Evolutionary conservation across 2,329 filamentous ascomycete species (phyloP).

Genomic region (Sclerotinia minor): DNA sequence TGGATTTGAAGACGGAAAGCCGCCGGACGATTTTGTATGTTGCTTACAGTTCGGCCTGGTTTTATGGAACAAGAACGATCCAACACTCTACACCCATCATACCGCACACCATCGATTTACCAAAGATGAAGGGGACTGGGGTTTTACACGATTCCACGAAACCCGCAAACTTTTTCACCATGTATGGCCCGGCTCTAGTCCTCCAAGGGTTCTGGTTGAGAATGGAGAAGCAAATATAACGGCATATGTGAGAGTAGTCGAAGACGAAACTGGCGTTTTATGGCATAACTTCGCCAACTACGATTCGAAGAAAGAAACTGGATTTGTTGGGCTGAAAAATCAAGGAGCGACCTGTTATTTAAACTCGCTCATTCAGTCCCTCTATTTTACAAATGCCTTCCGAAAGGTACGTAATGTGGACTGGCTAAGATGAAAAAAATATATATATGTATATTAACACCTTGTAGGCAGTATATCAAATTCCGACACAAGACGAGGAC

Average conservation of each 20-base stretch:
- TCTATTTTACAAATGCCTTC: conserved; percentile 90
- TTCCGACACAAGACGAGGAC: conserved; percentile 84
- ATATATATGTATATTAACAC: conserved; percentile 26
- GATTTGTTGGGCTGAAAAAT: conserved; percentile 94
- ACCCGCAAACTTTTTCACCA: conserved; percentile 79
- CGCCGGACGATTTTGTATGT: conserved; percentile 92
- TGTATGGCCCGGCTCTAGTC: conserved; percentile 67
- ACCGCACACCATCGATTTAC: conserved; percentile 94
- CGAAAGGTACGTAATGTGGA: conserved; percentile 64
- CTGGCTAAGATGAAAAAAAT: background rate
- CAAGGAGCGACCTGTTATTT: conserved; percentile 92
- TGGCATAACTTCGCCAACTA: conserved; percentile 95
- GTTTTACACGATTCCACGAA: conserved; percentile 95
- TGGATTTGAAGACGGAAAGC: conserved; percentile 71
- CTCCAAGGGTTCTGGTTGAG: conserved; percentile 66
- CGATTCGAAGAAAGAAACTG: conserved; percentile 98
- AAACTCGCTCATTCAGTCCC: conserved; percentile 79
- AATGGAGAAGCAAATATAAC: conserved; percentile 77
- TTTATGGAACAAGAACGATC: conserved; percentile 90
- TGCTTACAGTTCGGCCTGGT: conserved; percentile 95
- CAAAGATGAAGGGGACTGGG: conserved; percentile 95
- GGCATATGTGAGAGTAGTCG: conserved; percentile 77
- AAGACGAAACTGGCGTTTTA: conserved; percentile 83
- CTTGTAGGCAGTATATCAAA: conserved; percentile 85
- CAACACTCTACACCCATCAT: conserved; percentile 78